Evolutionary conservation across 2,329 filamentous ascomycete genomes (phyloP), one percentile per base, ranked within the genome.

Genomic region (Aspergillus nomiae): DNA sequence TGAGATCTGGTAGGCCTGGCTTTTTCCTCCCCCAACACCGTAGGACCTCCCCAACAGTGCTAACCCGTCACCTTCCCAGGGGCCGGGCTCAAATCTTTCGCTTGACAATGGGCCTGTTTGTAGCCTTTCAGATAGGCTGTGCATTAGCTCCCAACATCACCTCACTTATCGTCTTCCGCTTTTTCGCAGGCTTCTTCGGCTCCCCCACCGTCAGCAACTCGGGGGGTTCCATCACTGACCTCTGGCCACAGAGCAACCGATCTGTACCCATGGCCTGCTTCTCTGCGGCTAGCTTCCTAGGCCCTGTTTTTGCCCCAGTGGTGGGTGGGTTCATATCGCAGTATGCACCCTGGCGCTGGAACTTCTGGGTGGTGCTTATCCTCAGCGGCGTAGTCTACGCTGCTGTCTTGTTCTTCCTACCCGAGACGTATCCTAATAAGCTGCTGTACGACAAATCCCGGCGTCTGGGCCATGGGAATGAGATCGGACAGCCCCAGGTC

Each of bases 301-400:
- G 88, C 0, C 89, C 89, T 4, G 86, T 90, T 53, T 83, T 85
- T 9, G 86, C 86, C 61, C 87, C 87, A 5, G 90, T 90, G 72
- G 78, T 89, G 1, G 85, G 86, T 10, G 58, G 30, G 24, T 70
- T 38, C 58, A 26, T 50, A 16, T 50, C 46, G 7, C 11, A 50
- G 26, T 28, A 50, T 14, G 24, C 26, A 19, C 26, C 46, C 46
- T 50, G 46, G 46, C 46, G 26, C n/a, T 50, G 46, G 46, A 50
- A 50, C 26, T 50, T 50, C 16, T 50, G 46, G 46, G 24, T 50
- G 8, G 46, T 50, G 16, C 46, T 50, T 8, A 50, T 50, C 26
- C 46, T 50, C 24, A 50, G 46, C 16, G 46, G 46, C 16, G 26
- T 16, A 16, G 46, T 50, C 46, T 50, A 50, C 26, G 26, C 30